phyloP scores from a whole-genome alignment of 129 eudicot species.

The Chrysanthemum lavandulifolium region DNA sequence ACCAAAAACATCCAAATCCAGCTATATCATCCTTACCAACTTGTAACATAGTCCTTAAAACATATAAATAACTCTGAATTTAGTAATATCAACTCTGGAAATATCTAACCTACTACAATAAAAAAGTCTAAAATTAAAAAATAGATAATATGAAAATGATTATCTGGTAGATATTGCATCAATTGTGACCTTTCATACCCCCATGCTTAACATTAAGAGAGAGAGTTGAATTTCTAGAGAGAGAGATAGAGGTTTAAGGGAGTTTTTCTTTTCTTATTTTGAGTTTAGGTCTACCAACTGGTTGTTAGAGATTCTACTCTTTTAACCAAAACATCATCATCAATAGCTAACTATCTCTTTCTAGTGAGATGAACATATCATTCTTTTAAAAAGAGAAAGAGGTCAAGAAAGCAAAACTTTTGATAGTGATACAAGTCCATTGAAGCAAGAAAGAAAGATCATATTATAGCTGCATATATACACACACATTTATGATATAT shows the following conservation, averaged over 20 bases:
- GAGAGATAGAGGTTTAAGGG: slow-evolving; percentile 48
- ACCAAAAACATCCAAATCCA: background rate
- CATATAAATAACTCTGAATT: slow-evolving; percentile 5
- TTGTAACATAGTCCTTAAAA: background rate
- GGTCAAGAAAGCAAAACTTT: slow-evolving; percentile 14
- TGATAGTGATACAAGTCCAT: slow-evolving; percentile 31
- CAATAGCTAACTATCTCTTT: slow-evolving; percentile 28
- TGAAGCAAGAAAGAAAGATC: slow-evolving; percentile 21
- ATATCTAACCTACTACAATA: background rate
- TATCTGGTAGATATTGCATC: slow-evolving; percentile 58
- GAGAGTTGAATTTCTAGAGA: slow-evolving; percentile 17
- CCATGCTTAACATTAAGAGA: slow-evolving; percentile 36
- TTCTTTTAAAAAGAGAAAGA: slow-evolving; percentile 33
- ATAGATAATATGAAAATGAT: slow-evolving; percentile 10
- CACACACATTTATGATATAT: background rate
- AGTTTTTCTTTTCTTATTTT: slow-evolving; percentile 27
- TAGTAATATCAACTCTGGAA: slow-evolving; percentile 12
- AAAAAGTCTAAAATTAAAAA: background rate
- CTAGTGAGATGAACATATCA: slow-evolving; percentile 31
- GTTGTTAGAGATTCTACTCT: slow-evolving; percentile 75
- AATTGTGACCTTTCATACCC: slow-evolving; percentile 51
- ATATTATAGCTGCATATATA: slow-evolving; percentile 23
- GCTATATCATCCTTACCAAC: background rate
- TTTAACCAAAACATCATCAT: slow-evolving; percentile 69
- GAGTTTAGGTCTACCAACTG: slow-evolving; percentile 94